Evolutionary conservation across 2,329 filamentous ascomycete genomes (phyloP).

Genomic region (Diatrype stigma): DNA sequence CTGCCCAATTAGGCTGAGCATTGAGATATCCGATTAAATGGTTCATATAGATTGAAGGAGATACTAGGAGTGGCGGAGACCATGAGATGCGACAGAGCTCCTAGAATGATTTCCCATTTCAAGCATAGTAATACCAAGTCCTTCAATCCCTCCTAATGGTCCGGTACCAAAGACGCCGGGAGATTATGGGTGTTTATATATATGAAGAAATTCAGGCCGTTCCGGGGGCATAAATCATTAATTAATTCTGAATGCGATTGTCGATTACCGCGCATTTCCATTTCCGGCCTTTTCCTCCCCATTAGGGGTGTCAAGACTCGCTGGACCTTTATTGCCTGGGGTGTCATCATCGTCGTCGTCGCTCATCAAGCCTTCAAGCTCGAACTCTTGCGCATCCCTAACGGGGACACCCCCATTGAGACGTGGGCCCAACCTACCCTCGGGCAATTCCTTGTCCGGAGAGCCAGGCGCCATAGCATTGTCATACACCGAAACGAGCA

Average conservation of each 20-base stretch:
- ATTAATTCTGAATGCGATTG: neutral
- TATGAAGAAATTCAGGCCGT: too few species aligned
- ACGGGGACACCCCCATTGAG: conserved; percentile 35
- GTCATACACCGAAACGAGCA: conserved; percentile 82
- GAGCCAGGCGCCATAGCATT: conserved; percentile 41
- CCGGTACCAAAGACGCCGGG: too few species aligned
- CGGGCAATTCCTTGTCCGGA: conserved; percentile 32
- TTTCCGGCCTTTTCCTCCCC: neutral
- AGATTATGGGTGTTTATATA: too few species aligned
- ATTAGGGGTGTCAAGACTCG: neutral
- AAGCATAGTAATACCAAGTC: too few species aligned
- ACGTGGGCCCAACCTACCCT: conserved; percentile 34
- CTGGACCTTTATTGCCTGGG: conserved; percentile 23
- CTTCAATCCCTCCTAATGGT: too few species aligned
- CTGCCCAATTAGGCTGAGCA: too few species aligned
- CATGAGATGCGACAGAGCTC: too few species aligned
- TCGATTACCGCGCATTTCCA: neutral
- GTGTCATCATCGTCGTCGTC: conserved; percentile 70
- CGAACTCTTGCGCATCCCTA: conserved; percentile 85
- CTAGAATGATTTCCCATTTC: too few species aligned
- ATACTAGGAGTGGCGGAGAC: neutral
- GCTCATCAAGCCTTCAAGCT: conserved; percentile 83
- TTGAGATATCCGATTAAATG: too few species aligned
- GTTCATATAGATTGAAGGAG: too few species aligned
- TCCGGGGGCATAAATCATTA: neutral